phyloP scores from a whole-genome alignment of 1,284 basidiomycete species.

The Vanrija pseudolonga region DNA sequence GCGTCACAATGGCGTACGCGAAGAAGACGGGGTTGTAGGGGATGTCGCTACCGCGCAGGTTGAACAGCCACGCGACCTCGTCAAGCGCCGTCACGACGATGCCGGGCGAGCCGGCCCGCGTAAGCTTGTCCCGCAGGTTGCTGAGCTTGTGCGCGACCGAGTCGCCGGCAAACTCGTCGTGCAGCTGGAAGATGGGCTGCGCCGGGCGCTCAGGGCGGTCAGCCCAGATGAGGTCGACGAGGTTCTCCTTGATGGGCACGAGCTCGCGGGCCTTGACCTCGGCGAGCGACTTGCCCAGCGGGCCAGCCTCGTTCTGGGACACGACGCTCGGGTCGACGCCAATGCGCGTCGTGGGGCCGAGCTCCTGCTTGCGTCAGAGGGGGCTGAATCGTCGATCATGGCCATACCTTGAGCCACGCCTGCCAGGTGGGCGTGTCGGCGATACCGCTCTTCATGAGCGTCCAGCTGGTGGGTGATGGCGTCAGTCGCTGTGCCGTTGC shows the following conservation, averaged over 20 bases:
- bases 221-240: constrained; percentile 78
- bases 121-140: constrained; percentile 62
- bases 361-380: constrained; percentile 54
- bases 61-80: constrained; percentile 91
- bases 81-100: constrained; percentile 77
- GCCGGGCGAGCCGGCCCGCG: constrained; percentile 63
- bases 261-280: constrained; percentile 54
- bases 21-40: constrained; percentile 96
- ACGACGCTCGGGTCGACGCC: constrained; percentile 80
- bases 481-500: neutral
- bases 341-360: constrained; percentile 61
- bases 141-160: constrained; percentile 64
- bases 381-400: neutral
- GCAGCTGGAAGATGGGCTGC: constrained; percentile 67
- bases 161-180: constrained; percentile 62
- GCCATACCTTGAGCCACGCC: constrained; percentile 65
- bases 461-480: constrained; percentile 62
- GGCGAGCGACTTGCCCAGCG: constrained; percentile 26
- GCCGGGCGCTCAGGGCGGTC: constrained; percentile 64
- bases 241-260: constrained; percentile 64
- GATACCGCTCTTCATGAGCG: constrained; percentile 83
- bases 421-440: constrained; percentile 87
- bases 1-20: constrained; percentile 77
- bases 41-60: constrained; percentile 88
- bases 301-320: constrained; percentile 56